Base-by-base conservation (phyloP, 495 filamentous ascomycete genomes). In the Bryoglossum gracile region DNA sequence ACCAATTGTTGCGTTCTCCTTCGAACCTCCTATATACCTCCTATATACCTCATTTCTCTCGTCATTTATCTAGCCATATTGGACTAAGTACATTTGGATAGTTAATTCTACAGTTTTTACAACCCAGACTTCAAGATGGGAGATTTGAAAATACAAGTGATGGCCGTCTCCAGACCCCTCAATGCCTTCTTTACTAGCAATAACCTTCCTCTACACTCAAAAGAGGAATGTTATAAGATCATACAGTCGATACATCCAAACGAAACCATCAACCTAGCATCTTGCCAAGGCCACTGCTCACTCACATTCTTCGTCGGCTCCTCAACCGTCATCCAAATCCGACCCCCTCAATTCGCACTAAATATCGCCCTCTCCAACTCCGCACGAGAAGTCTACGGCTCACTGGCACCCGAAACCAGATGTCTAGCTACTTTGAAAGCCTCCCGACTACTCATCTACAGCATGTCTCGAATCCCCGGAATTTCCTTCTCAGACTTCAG, bases 281-380 rank as follows among this genome's bases (percentile, higher is more conserved):
- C 59, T 5, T 57, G 53, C 14, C 76, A 78, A 46, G 76, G 75
- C 30, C 73, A 70, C 55, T 80, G 76, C 50, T 78, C 75, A 17
- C 68, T 68, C 51, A 76, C 75, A 0, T 33, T 78, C 5, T 61
- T 62, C 24, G 60, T 73, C 11, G 62, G 58, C 22, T 42, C 57
- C 4, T 51, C 64, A 22, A 54, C 44, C 8, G 64, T 75, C 46
- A 54, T 80, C 16, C 76, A 80, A 54, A 71, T 78, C 49, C 69
- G 76, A 3, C 73, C 75, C 17, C 21, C 44, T 0, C 56, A 51
- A 1, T 67, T 75, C 49, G 55, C 56, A 2, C 58, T 77, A 6
- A 65, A 77, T 46, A 50, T 70, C 10, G 34, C 30, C 1, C 63
- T 73, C 42, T 53, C 68, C n/a, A 34, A 25, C n/a, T 53, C 58